phyloP scores from a whole-genome alignment of 768 basidiomycete genomes.

The Amyloporia xantha region DNA sequence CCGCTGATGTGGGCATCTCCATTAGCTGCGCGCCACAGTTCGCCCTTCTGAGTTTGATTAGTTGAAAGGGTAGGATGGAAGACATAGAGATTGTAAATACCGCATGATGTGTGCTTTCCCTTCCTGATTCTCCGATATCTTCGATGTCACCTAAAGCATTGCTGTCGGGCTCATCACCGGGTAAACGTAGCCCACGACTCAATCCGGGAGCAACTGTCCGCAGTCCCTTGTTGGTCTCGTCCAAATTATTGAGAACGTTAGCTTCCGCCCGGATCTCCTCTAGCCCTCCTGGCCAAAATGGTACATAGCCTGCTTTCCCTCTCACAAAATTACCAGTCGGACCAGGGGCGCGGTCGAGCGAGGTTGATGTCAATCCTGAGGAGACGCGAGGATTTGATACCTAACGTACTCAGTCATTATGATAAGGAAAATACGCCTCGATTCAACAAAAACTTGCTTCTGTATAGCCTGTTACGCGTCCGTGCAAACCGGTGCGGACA shows the following conservation, averaged over 20 bases:
- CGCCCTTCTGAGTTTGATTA: neutral
- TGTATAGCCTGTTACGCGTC: conserved; percentile 71
- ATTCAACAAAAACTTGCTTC: conserved; percentile 45
- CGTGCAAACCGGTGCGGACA: conserved; percentile 72
- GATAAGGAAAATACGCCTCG: neutral
- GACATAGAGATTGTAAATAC: no score
- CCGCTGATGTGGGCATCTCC: conserved; percentile 13
- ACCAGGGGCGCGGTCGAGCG: conserved; percentile 78
- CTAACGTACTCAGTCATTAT: conserved; percentile 27
- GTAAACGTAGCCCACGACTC: conserved; percentile 67
- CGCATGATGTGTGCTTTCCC: conserved; percentile 10
- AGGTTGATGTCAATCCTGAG: conserved; percentile 79
- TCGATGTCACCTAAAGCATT: conserved; percentile 32
- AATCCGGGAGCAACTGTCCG: conserved; percentile 80
- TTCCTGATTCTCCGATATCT: conserved; percentile 4
- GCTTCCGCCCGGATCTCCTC: conserved; percentile 43
- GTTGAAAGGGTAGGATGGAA: neutral
- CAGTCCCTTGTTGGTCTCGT: conserved; percentile 37
- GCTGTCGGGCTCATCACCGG: conserved; percentile 48
- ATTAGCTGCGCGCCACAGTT: conserved; percentile 1
- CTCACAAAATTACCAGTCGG: conserved; percentile 78
- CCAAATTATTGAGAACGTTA: conserved; percentile 26
- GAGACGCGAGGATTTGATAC: conserved; percentile 45
- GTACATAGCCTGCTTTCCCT: conserved; percentile 89
- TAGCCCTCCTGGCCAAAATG: conserved; percentile 92